Percentiles rank a stretch among this genome's conserved stretches.
These are phyloP conservation scores for Xylaria sp. DNA, from an alignment of 2,329 filamentous ascomycete genomes.

Conservation along the genomic window DNA sequence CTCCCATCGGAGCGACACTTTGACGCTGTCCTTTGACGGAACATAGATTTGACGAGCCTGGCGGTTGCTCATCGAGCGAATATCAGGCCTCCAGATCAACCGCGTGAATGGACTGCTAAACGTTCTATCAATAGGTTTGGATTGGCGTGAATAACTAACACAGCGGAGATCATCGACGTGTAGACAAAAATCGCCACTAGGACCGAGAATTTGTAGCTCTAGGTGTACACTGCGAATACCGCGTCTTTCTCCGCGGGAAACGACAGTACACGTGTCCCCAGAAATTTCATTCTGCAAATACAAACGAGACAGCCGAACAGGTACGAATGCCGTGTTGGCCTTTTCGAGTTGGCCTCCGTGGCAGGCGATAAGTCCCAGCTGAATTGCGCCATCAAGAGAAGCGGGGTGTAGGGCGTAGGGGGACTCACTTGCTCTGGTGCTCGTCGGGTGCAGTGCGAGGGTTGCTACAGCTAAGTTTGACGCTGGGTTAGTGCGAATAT, in stretches of 20 bases:
- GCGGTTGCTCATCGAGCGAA: neutral
- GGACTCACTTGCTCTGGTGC: constrained; percentile 23
- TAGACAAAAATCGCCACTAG: constrained; percentile 17
- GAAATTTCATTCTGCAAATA: constrained; percentile 11
- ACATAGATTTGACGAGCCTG: neutral
- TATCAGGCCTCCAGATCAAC: constrained; percentile 23
- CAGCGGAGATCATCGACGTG: constrained; percentile 13
- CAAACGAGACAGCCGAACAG: constrained; percentile 28
- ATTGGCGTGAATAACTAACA: constrained; percentile 1
- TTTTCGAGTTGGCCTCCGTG: constrained; percentile 24
- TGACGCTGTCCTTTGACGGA: neutral
- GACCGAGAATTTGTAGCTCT: constrained; percentile 21
- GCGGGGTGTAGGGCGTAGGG: constrained; percentile 32
- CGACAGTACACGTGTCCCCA: neutral
- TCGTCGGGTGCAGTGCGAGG: neutral
- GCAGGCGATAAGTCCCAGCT: constrained; percentile 31
- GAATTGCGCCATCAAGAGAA: constrained; percentile 27
- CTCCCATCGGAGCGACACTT: neutral
- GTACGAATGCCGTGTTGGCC: constrained; percentile 23
- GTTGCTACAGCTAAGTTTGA: constrained; percentile 18
- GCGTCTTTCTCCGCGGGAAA: constrained; percentile 9
- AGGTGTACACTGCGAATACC: constrained; percentile 24
- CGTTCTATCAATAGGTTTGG: neutral
- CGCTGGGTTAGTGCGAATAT: constrained; percentile 14
- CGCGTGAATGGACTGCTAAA: constrained; percentile 19